Percentiles rank a stretch among this genome's conserved stretches.
These are phyloP conservation scores for Wallemia hederae DNA, from an alignment of 1,284 basidiomycete genomes.

Conservation along the genomic window DNA sequence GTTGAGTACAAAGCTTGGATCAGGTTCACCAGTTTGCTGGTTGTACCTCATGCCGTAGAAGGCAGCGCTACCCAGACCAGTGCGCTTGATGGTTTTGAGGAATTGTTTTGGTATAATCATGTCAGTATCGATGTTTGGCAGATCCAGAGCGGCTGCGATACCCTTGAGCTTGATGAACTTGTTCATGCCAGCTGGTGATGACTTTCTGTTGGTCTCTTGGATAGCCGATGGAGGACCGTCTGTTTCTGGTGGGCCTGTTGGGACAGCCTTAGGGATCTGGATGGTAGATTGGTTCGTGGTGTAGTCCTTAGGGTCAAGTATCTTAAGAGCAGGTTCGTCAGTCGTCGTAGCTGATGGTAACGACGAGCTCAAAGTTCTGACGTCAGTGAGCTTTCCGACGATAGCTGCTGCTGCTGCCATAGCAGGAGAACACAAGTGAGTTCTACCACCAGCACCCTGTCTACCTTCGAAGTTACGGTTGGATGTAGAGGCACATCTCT, in stretches of 20 bases:
- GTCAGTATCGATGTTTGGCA: slow-evolving; percentile 83
- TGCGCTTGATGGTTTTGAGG: slow-evolving; percentile 77
- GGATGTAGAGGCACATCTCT: slow-evolving; percentile 83
- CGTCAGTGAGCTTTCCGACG: slow-evolving; percentile 61
- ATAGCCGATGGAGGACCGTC: slow-evolving; percentile 10
- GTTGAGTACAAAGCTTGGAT: slow-evolving; percentile 72
- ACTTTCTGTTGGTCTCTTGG: slow-evolving; percentile 25
- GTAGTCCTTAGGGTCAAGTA: slow-evolving; percentile 38
- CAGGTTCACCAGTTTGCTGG: slow-evolving; percentile 35
- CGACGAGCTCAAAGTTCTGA: slow-evolving; percentile 40
- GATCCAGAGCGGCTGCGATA: slow-evolving; percentile 60
- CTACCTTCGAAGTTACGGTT: slow-evolving; percentile 91
- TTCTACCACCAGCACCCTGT: slow-evolving; percentile 71
- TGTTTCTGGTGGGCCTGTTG: slow-evolving; percentile 15
- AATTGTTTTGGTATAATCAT: slow-evolving; percentile 95
- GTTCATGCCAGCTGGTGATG: slow-evolving; percentile 28
- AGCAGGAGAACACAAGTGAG: slow-evolving; percentile 72
- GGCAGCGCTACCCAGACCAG: slow-evolving; percentile 61
- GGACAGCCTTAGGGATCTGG: slow-evolving; percentile 19
- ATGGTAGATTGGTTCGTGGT: slow-evolving; percentile 39
- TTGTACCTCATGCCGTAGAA: slow-evolving; percentile 64
- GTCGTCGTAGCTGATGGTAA: slow-evolving; percentile 17
- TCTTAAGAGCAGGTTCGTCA: slow-evolving; percentile 28
- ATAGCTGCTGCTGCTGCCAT: slow-evolving; percentile 90
- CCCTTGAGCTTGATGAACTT: slow-evolving; percentile 60